Conservation (phyloP, 139 green algal species). For the Ettlia oleoabundans region DNA sequence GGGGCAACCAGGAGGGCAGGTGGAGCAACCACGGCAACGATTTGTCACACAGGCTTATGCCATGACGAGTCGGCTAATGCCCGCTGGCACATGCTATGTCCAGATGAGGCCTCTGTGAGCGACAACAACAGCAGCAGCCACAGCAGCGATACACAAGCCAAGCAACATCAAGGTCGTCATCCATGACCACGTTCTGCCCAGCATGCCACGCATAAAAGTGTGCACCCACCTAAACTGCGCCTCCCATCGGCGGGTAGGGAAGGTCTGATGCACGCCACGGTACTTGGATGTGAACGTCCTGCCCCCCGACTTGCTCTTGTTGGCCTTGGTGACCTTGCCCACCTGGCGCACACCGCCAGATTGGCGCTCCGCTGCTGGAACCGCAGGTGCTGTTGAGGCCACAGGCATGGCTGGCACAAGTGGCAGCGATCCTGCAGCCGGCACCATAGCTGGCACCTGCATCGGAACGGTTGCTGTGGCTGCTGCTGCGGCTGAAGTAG, state of each 20-base stretch:
- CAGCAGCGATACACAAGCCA: too few relatives aligned
- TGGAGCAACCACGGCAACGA: not conserved
- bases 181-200: too few relatives aligned
- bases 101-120: too few relatives aligned
- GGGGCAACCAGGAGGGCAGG: not conserved
- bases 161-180: too few relatives aligned
- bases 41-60: not conserved
- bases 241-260: conserved; percentile 90
- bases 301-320: conserved; percentile 39
- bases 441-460: conserved; percentile 20
- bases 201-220: too few relatives aligned
- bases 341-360: not conserved
- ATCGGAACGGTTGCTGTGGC: not conserved
- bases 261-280: conserved; percentile 91
- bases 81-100: too few relatives aligned
- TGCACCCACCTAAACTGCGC: conserved; percentile 87
- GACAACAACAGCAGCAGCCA: too few relatives aligned
- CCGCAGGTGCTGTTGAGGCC: not conserved
- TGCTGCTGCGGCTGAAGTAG: not conserved
- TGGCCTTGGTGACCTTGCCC: conserved; percentile 36
- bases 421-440: not conserved
- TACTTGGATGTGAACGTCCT: conserved; percentile 85
- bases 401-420: conserved; percentile 11
- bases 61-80: too few relatives aligned
- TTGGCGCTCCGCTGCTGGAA: not conserved